Evolutionary conservation across 306 rosid genomes (phyloP).

Genomic region (Dalbergia oliveri): DNA sequence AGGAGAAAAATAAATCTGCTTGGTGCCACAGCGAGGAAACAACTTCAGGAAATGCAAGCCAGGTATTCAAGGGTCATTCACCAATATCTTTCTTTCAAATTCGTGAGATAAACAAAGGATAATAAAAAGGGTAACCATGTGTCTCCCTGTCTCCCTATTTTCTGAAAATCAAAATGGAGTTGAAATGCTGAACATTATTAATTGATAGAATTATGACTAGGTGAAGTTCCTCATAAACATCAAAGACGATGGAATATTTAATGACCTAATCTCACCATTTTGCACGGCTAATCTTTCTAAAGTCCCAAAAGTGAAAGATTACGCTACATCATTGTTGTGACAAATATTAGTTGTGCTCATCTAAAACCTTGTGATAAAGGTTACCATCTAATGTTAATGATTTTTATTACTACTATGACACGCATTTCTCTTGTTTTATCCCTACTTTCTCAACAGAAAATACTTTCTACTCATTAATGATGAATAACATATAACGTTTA

Average conservation of each 20-base stretch:
- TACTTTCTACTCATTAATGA: conserved; percentile 22
- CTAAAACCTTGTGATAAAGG: conserved; percentile 33
- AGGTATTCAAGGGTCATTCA: conserved; percentile 30
- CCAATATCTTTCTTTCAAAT: not conserved
- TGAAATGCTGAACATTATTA: not conserved
- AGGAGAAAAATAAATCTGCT: conserved; percentile 6
- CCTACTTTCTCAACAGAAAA: conserved; percentile 33
- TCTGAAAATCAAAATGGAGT: not conserved
- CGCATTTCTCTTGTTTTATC: conserved; percentile 31
- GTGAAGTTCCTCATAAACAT: not conserved
- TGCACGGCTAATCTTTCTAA: conserved; percentile 27
- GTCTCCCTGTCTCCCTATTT: not conserved
- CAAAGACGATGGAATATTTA: not conserved
- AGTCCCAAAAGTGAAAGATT: conserved; percentile 9
- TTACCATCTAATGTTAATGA: conserved; percentile 19
- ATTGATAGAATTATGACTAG: not conserved
- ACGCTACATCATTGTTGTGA: not conserved
- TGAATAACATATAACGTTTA: not conserved
- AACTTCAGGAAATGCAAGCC: not conserved
- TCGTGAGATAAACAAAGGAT: not conserved
- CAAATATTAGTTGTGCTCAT: conserved; percentile 13
- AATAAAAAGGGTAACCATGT: not conserved
- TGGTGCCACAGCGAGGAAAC: not conserved
- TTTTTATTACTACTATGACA: conserved; percentile 10
- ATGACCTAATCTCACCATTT: conserved; percentile 15